Evolutionary conservation across 352 stramenopile species (phyloP), one percentile per base, ranked within the genome.

Genomic region (Globisporangium parvum): DNA sequence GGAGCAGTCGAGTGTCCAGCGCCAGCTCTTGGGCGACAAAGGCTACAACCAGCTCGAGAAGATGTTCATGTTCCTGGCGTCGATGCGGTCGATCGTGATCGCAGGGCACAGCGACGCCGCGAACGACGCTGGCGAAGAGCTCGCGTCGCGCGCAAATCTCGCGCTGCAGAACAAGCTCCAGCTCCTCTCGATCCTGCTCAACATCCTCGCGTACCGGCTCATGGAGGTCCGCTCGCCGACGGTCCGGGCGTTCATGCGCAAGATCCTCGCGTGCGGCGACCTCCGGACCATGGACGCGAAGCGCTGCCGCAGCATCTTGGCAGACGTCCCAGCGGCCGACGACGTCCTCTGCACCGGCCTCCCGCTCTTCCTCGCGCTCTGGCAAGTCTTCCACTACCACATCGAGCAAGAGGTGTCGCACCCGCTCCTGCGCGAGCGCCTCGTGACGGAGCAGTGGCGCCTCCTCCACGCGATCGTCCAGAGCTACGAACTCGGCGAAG

Each of bases 31-130:
- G 31, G 83, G 83, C 3, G 77, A 93, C 65, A 93, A 93, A 51
- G 83, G 84, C n/a, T 93, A 91, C 78, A 88, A 86, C 62, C 81
- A 91, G 53, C 72, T 93, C 6, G 71, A 91, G 65, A 88, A 88
- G 52, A 93, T 93, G 80, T 91, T 93, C 49, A 63, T 78, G 62
- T 90, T 93, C 49, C 51, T 93, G 58, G 67, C 80, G 28, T 87
- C 79, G n/a, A 86, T 93, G 78, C 77, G 78, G 18, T 81, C 78
- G 17, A 86, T 93, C 56, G 69, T 93, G 31, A 76, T 71, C 17
- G 71, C 77, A 20, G 70, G 81, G 4, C 56, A 37, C 46, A 20
- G 35, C 18, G 50, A 54, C 15, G 60, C 70, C 31, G 47, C 56
- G 6, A 28, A 35, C 6, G 39, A 56, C n/a, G 41, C 17, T 3